Conservation (phyloP, 768 basidiomycete species). For the Suillus ampliporus region DNA sequence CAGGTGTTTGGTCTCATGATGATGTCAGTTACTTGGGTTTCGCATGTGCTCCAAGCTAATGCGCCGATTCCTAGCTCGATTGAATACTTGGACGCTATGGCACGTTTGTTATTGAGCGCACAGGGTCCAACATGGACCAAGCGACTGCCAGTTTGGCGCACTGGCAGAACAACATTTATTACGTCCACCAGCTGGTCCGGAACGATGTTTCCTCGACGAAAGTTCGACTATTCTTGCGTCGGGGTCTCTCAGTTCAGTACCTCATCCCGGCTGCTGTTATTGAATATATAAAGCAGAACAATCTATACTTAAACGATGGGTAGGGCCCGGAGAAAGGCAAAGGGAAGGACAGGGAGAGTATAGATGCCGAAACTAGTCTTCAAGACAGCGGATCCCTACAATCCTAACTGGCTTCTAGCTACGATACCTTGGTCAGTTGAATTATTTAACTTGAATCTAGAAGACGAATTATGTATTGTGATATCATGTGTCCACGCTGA, state of each 20-base stretch:
- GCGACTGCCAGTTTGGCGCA: constrained; percentile 75
- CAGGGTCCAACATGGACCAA: constrained; percentile 90
- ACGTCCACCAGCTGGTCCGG: constrained; percentile 93
- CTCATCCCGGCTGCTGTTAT: constrained; percentile 90
- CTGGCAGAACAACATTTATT: constrained; percentile 85
- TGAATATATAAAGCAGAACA: constrained; percentile 90
- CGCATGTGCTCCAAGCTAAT: constrained; percentile 2
- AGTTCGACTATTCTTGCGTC: constrained; percentile 78
- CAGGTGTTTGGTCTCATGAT: constrained; percentile 94
- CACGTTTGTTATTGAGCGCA: constrained; percentile 92
- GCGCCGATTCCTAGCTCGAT: constrained; percentile 67
- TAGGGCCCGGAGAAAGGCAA: constrained; percentile 41
- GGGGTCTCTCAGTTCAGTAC: constrained; percentile 86
- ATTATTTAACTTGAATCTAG: not conserved
- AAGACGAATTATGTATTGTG: not conserved
- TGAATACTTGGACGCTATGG: constrained; percentile 97
- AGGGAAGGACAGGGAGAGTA: constrained; percentile 41
- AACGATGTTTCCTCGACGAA: constrained; percentile 98
- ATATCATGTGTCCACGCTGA: no score
- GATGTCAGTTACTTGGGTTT: constrained; percentile 67
- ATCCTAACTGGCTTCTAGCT: not conserved
- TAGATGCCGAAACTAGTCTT: not conserved
- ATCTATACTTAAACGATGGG: constrained; percentile 73
- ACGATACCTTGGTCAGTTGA: not conserved
- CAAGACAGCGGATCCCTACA: not conserved